These are phyloP conservation scores for Sambucus nigra DNA, from an alignment of 129 eudicot species.

Conservation along the genomic window DNA sequence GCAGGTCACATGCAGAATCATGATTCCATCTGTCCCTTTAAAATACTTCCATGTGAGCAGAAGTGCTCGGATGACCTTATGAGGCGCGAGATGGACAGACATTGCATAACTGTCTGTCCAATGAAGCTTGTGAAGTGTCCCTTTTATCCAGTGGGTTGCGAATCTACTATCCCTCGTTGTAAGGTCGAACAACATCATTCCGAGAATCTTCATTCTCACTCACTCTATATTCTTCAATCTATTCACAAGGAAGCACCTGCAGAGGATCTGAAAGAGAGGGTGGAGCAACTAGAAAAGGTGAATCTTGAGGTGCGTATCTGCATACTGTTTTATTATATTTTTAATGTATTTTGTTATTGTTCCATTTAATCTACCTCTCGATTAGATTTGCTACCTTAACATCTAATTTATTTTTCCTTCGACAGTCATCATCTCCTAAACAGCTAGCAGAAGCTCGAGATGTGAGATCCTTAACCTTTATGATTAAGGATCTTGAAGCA, in stretches of 20 bases:
- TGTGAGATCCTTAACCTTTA: conserved; percentile 47
- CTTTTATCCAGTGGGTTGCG: conserved; percentile 64
- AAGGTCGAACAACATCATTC: conserved; percentile 47
- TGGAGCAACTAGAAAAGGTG: conserved; percentile 51
- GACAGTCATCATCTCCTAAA: conserved; percentile 45
- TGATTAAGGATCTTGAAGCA: conserved; percentile 55
- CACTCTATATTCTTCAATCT: conserved; percentile 34
- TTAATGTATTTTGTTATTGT: background rate
- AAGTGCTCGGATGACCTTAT: conserved; percentile 53
- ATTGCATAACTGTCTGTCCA: conserved; percentile 82
- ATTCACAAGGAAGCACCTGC: conserved; percentile 50
- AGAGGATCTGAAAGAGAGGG: conserved; percentile 44
- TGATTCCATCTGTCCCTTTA: conserved; percentile 82
- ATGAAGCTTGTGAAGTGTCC: conserved; percentile 84
- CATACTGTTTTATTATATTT: background rate
- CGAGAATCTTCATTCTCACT: conserved; percentile 44
- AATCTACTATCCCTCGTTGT: conserved; percentile 45
- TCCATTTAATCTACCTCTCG: background rate
- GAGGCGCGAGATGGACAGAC: conserved; percentile 97
- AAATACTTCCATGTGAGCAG: conserved; percentile 83
- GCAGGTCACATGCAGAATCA: conserved; percentile 61
- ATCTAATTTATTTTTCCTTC: conserved; percentile 11
- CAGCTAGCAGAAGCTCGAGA: conserved; percentile 58
- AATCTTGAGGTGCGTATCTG: conserved; percentile 4
- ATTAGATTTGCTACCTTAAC: background rate